Conservation (phyloP, 176 grass and related monocot genomes). For the Phoenix roebelenii region DNA sequence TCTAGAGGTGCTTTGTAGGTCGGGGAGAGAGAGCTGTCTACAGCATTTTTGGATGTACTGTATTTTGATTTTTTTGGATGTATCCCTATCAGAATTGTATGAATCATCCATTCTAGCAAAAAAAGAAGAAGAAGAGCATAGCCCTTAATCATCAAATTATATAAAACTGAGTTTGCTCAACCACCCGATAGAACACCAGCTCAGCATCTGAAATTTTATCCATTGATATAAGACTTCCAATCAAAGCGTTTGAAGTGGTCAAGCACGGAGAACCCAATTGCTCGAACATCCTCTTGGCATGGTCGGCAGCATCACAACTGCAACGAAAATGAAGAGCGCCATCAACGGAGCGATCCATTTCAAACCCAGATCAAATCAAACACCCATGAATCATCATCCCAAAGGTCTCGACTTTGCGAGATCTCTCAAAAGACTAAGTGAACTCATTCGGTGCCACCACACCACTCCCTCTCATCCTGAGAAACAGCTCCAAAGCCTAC, state of each 20-base stretch:
- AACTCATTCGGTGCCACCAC: constrained; percentile 29
- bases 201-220: constrained; percentile 26
- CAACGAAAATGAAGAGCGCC: constrained; percentile 48
- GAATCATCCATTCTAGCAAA: no score
- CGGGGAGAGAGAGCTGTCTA: no score
- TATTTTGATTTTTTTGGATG: no score
- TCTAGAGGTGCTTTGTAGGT: no score
- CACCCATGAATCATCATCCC: constrained; percentile 34
- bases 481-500: constrained; percentile 29
- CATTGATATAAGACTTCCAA: constrained; percentile 29
- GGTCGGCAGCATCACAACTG: constrained; percentile 26
- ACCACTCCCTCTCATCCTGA: constrained; percentile 7
- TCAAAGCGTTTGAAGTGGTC: constrained; percentile 37
- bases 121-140: no score
- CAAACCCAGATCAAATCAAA: constrained; percentile 27
- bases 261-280: constrained; percentile 25
- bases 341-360: constrained; percentile 26
- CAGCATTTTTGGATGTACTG: no score
- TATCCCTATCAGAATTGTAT: no score
- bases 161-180: constrained; percentile 35
- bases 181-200: constrained; percentile 25
- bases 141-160: constrained; percentile 45
- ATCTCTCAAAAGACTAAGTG: constrained; percentile 32
- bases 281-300: constrained; percentile 26
- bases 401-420: constrained; percentile 27